phyloP scores from a whole-genome alignment of 2,329 filamentous ascomycete species.

The Aureobasidium vineae region DNA sequence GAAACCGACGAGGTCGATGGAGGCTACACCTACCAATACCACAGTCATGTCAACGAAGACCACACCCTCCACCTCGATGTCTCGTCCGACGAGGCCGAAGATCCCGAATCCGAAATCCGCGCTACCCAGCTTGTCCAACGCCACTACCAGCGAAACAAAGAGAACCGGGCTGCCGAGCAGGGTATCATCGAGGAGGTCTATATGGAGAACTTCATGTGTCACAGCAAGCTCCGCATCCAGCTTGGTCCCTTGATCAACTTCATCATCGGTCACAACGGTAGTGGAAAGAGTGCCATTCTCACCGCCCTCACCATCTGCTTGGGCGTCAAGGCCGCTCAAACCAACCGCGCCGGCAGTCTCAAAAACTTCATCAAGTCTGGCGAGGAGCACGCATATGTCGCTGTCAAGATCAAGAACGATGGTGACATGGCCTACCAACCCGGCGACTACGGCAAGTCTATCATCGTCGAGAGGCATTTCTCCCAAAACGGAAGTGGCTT shows the following conservation, averaged over 20 bases:
- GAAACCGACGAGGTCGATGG: conserved; percentile 17
- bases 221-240: conserved; percentile 73
- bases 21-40: conserved; percentile 23
- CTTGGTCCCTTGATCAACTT: conserved; percentile 98
- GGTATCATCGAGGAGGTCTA: conserved; percentile 86
- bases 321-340: conserved; percentile 90
- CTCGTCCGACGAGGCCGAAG: conserved; percentile 33
- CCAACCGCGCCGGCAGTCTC: conserved; percentile 85
- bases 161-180: conserved; percentile 75
- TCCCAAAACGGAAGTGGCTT: conserved; percentile 73
- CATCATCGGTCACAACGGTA: conserved; percentile 95
- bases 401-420: conserved; percentile 87
- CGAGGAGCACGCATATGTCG: conserved; percentile 67
- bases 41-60: conserved; percentile 20
- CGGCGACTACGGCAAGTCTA: conserved; percentile 77
- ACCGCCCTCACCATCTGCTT: conserved; percentile 91
- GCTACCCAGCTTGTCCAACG: conserved; percentile 37
- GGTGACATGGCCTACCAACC: conserved; percentile 81
- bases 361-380: conserved; percentile 92
- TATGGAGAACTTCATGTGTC: conserved; percentile 96
- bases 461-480: conserved; percentile 90
- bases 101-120: conserved; percentile 33
- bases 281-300: conserved; percentile 92
- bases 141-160: conserved; percentile 35
- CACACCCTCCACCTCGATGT: conserved; percentile 22